A percentile compares a stretch with the other conserved stretches of the same genome.
Conservation (phyloP, 352 stramenopile species). For the Thalassiosira allenii region DNA sequence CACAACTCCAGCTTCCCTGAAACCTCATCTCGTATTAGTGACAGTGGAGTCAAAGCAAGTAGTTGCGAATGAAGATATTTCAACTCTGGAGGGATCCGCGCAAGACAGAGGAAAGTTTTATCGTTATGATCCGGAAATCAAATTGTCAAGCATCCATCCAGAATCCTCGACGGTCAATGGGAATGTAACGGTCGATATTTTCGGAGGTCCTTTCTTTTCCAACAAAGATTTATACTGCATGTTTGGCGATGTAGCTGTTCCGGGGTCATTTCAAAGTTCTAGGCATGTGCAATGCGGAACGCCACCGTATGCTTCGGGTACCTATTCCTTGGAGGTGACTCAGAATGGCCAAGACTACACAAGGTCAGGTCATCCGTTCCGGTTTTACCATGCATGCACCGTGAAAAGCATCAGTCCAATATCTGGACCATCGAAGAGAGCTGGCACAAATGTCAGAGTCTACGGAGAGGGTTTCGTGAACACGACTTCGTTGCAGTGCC, state of each 20-base stretch:
- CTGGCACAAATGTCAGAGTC: conserved; percentile 89
- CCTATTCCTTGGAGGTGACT: conserved; percentile 89
- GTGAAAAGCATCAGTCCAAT: conserved; percentile 88
- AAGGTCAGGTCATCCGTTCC: conserved; percentile 82
- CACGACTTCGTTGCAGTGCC: conserved; percentile 87
- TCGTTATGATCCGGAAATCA: conserved; percentile 87
- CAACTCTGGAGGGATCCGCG: conserved; percentile 31
- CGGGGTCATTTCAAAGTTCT: conserved; percentile 82
- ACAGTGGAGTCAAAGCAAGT: no score
- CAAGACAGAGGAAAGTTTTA: conserved; percentile 74
- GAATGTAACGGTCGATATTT: conserved; percentile 90
- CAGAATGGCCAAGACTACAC: conserved; percentile 94
- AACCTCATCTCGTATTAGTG: conserved; percentile 37
- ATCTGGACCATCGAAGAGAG: conserved; percentile 88
- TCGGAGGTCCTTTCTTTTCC: conserved; percentile 88
- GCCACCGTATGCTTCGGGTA: conserved; percentile 83
- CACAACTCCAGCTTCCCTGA: conserved; percentile 39
- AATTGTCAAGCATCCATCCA: conserved; percentile 87
- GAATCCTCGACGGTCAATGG: conserved; percentile 85
- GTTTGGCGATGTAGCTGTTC: conserved; percentile 88
- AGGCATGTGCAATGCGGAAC: conserved; percentile 86
- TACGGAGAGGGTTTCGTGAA: conserved; percentile 91
- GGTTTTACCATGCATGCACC: conserved; percentile 88
- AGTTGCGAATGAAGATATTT: conserved; percentile 46
- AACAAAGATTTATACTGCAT: conserved; percentile 88